A percentile compares a stretch with the other conserved stretches of the same genome.
phyloP scores from a whole-genome alignment of 2,329 filamentous ascomycete genomes.

The Venturia carpophila region DNA sequence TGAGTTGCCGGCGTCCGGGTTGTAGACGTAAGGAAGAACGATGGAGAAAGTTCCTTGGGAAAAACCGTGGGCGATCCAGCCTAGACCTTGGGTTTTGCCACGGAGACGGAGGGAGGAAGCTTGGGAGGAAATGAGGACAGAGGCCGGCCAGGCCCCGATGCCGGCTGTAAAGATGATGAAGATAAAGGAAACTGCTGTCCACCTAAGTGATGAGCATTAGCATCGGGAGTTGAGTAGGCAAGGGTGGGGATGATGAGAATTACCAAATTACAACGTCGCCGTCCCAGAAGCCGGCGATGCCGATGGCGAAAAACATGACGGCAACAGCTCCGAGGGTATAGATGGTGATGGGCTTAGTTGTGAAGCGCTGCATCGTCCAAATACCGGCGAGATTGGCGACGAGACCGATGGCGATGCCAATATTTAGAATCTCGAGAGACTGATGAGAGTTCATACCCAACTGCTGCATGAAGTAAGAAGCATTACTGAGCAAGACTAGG shows the following conservation, averaged over 20 bases:
- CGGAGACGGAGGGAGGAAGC: constrained; percentile 39
- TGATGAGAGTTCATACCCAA: constrained; percentile 26
- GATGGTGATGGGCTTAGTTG: constrained; percentile 35
- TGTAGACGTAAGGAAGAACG: constrained; percentile 46
- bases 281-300: constrained; percentile 40
- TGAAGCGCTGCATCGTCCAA: constrained; percentile 37
- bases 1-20: constrained; percentile 37
- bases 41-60: constrained; percentile 39
- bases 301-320: constrained; percentile 39
- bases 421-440: constrained; percentile 28
- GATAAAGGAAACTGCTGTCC: constrained; percentile 34
- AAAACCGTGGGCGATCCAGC: constrained; percentile 37
- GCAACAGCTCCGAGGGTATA: constrained; percentile 29
- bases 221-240: background rate
- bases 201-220: constrained; percentile 26
- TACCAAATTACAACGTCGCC: constrained; percentile 36
- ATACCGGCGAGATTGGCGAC: constrained; percentile 39
- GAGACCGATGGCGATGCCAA: constrained; percentile 41
- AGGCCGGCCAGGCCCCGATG: constrained; percentile 38
- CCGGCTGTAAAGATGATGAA: constrained; percentile 38
- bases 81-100: constrained; percentile 38
- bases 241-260: constrained; percentile 16
- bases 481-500: constrained; percentile 30
- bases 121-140: constrained; percentile 38
- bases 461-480: constrained; percentile 30